phyloP scores from a whole-genome alignment of 164 flowering plant species.

The Aristolochia fimbriata region DNA sequence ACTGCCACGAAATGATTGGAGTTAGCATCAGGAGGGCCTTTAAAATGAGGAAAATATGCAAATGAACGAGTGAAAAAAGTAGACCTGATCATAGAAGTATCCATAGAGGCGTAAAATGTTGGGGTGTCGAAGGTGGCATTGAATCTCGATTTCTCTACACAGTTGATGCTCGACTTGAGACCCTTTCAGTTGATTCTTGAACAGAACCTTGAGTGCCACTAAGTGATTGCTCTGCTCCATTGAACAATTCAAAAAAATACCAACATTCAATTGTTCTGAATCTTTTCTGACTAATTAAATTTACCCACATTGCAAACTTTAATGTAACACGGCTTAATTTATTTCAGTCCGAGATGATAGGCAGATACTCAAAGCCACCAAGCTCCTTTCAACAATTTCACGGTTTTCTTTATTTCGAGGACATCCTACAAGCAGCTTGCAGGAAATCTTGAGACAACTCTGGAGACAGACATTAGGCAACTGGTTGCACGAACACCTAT shows the following conservation, averaged over 20 bases:
- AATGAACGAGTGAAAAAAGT: neutral
- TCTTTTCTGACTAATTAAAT: too few species aligned
- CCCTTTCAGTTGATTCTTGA: slow-evolving; percentile 86
- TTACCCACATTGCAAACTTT: too few species aligned
- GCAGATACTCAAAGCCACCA: too few species aligned
- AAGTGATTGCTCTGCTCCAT: slow-evolving; percentile 77
- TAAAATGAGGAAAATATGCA: neutral
- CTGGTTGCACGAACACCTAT: too few species aligned
- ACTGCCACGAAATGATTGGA: slow-evolving; percentile 35
- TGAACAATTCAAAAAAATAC: neutral
- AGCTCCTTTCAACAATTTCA: too few species aligned
- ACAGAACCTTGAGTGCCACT: slow-evolving; percentile 91
- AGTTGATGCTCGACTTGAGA: slow-evolving; percentile 98
- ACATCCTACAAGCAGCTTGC: too few species aligned
- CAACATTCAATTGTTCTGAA: neutral
- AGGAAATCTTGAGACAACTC: too few species aligned
- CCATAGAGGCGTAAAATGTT: slow-evolving; percentile 88
- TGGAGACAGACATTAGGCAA: too few species aligned
- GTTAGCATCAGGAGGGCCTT: neutral
- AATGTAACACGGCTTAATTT: too few species aligned
- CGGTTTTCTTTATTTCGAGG: too few species aligned
- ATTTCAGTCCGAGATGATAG: too few species aligned
- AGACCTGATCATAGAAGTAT: slow-evolving; percentile 91
- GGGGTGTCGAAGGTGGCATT: slow-evolving; percentile 85
- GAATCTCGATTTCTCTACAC: slow-evolving; percentile 91